Evolutionary conservation across 2,329 filamentous ascomycete species (phyloP).

Genomic region (Hymenoscyphus repandus): DNA sequence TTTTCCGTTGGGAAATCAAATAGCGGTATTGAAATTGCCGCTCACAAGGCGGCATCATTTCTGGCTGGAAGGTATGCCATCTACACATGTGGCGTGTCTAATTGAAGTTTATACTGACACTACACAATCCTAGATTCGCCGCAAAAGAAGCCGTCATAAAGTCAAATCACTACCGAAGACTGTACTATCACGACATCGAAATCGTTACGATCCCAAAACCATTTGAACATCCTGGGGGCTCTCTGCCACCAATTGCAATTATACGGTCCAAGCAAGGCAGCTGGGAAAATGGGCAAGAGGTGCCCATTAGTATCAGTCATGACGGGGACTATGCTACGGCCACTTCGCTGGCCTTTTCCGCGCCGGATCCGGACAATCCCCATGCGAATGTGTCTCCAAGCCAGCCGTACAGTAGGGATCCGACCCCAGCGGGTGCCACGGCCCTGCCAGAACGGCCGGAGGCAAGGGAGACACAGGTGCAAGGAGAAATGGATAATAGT

Average conservation of each 20-base stretch:
- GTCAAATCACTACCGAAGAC: conserved; percentile 53
- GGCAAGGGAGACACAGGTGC: too few relatives aligned
- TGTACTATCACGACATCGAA: conserved; percentile 58
- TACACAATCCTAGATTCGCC: conserved; percentile 37
- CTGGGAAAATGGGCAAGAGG: conserved; percentile 41
- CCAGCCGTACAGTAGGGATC: too few relatives aligned
- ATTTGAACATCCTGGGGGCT: neutral
- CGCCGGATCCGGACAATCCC: too few relatives aligned
- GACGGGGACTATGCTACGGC: conserved; percentile 78
- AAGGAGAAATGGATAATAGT: too few relatives aligned
- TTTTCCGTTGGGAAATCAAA: too few relatives aligned
- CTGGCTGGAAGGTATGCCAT: conserved; percentile 24
- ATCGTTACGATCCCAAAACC: conserved; percentile 29
- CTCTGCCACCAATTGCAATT: conserved; percentile 19
- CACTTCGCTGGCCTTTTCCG: conserved; percentile 29
- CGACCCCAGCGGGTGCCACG: too few relatives aligned
- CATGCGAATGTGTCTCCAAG: too few relatives aligned
- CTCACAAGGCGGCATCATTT: conserved; percentile 14
- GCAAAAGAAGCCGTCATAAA: conserved; percentile 74
- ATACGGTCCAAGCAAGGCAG: conserved; percentile 27
- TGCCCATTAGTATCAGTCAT: conserved; percentile 77
- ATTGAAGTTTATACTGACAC: neutral
- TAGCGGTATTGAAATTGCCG: neutral
- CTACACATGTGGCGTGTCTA: neutral
- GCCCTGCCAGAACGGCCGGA: too few relatives aligned